Conservation (phyloP, 352 stramenopile genomes). For the Phytophthora citrophthora region DNA sequence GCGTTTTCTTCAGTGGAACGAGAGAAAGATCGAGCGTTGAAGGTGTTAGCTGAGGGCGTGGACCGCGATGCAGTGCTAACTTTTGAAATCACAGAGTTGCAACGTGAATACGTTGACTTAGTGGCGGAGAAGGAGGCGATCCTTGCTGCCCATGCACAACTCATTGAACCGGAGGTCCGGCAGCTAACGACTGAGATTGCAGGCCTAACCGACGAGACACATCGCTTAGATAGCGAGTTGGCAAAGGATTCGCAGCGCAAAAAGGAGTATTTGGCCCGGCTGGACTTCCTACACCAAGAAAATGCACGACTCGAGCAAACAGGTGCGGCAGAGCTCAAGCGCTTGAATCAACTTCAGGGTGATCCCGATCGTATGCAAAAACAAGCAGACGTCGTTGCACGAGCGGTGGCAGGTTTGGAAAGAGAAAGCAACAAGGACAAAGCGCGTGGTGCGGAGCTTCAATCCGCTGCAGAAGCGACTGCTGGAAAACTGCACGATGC, state of each 20-base stretch:
- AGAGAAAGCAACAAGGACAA: slow-evolving; percentile 67
- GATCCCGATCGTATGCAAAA: slow-evolving; percentile 88
- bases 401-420: slow-evolving; percentile 74
- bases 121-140: slow-evolving; percentile 78
- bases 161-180: slow-evolving; percentile 86
- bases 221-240: slow-evolving; percentile 75
- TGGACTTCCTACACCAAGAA: slow-evolving; percentile 66
- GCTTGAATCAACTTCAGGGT: slow-evolving; percentile 65
- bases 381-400: slow-evolving; percentile 86
- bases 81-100: slow-evolving; percentile 89
- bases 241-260: slow-evolving; percentile 72
- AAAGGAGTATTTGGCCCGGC: slow-evolving; percentile 59
- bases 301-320: slow-evolving; percentile 67
- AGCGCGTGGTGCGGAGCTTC: slow-evolving; percentile 40
- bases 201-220: slow-evolving; percentile 68
- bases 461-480: slow-evolving; percentile 50
- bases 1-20: slow-evolving; percentile 78
- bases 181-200: slow-evolving; percentile 75
- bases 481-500: slow-evolving; percentile 68
- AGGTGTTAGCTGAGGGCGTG: slow-evolving; percentile 78
- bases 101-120: slow-evolving; percentile 82
- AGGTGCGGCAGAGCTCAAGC: slow-evolving; percentile 57
- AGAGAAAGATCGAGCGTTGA: slow-evolving; percentile 79
- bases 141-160: slow-evolving; percentile 73
- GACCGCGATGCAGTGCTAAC: slow-evolving; percentile 84